Evolutionary conservation across 345 rosid species (phyloP).

Genomic region (Euphorbia pulcherrima): DNA sequence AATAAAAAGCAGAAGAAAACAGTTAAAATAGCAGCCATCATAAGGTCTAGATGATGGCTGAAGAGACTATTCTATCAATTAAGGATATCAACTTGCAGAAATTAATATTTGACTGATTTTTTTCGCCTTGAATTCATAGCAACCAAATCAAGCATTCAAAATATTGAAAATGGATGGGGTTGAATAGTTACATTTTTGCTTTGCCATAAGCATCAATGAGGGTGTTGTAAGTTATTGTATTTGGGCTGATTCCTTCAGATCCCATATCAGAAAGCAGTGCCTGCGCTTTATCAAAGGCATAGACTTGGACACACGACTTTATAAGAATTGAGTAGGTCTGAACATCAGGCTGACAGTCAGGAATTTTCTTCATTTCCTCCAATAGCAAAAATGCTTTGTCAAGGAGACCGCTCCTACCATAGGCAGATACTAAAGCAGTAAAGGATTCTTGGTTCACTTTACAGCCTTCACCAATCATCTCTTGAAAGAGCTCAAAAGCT

Average conservation of each 20-base stretch:
- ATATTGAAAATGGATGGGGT: not conserved
- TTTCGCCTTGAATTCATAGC: constrained; percentile 9
- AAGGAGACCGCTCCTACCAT: constrained; percentile 67
- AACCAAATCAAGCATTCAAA: constrained; percentile 21
- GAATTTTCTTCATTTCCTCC: constrained; percentile 67
- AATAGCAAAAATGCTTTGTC: constrained; percentile 62
- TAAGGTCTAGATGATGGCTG: not conserved
- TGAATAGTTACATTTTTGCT: constrained; percentile 56
- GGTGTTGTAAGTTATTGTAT: constrained; percentile 73
- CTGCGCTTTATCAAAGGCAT: constrained; percentile 55
- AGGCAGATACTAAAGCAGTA: constrained; percentile 76
- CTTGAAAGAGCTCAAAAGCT: constrained; percentile 70
- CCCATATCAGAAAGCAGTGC: constrained; percentile 71
- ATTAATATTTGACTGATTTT: not conserved
- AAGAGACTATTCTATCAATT: not conserved
- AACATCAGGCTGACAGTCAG: constrained; percentile 71
- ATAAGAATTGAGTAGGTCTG: constrained; percentile 90
- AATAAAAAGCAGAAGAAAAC: not conserved
- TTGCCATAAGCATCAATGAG: constrained; percentile 85
- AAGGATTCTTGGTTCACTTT: constrained; percentile 57
- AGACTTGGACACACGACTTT: constrained; percentile 80
- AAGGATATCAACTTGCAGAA: not conserved
- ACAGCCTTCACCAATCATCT: constrained; percentile 75
- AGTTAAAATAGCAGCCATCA: not conserved
- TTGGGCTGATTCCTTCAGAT: constrained; percentile 60